Evolutionary conservation across 1,284 basidiomycete species (phyloP).

Genomic region (Moesziomyces sp.): DNA sequence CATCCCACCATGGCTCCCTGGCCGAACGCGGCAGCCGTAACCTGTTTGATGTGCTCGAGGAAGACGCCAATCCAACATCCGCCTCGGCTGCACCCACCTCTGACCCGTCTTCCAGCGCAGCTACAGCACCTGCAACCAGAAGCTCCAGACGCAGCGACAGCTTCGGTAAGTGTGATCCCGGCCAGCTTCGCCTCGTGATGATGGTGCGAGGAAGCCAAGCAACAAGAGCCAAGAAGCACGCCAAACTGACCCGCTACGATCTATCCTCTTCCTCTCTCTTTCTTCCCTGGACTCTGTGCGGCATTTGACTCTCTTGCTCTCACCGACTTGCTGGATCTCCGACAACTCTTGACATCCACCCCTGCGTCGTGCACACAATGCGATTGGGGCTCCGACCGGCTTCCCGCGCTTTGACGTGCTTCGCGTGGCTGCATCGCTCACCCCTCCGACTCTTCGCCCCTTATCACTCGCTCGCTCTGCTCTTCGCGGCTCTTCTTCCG

Average conservation of each 20-base stretch:
- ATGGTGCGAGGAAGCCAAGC: background rate
- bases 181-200: background rate
- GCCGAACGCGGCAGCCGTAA: constrained; percentile 25
- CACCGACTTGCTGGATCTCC: no score
- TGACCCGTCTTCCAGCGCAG: constrained; percentile 12
- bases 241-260: background rate
- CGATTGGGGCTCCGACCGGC: no score
- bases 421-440: no score
- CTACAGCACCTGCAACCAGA: constrained; percentile 12
- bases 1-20: constrained; percentile 25
- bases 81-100: constrained; percentile 7
- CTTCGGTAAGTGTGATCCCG: constrained; percentile 27
- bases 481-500: no score
- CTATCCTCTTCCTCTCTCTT: background rate
- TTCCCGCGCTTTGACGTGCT: no score
- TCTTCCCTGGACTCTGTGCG: no score
- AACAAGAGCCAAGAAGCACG: no score
- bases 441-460: no score
- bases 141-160: constrained; percentile 13
- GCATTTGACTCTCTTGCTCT: no score
- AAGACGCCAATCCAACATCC: constrained; percentile 15
- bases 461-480: no score
- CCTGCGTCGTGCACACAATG: no score
- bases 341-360: background rate
- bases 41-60: constrained; percentile 36